phyloP scores from a whole-genome alignment of 257 asterid species.

The Ajuga chamaepitys region DNA sequence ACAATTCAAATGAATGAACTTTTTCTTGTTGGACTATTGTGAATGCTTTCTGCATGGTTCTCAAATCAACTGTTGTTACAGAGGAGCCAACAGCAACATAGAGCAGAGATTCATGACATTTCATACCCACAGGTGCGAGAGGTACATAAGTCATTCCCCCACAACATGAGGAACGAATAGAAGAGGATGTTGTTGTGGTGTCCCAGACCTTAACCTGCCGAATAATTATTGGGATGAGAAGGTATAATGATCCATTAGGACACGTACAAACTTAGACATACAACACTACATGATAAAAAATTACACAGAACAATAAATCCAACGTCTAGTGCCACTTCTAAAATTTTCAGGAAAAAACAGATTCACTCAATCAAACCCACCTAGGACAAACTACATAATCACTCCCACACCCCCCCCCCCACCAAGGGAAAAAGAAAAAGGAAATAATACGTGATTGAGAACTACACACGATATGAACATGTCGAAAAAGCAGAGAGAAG shows the following conservation, averaged over 20 bases:
- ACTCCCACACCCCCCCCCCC: background rate
- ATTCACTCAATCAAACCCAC: background rate
- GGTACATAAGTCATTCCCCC: conserved; percentile 57
- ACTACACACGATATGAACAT: background rate
- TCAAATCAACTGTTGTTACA: conserved; percentile 51
- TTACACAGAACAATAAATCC: background rate
- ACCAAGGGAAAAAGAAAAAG: no score
- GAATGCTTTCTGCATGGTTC: conserved; percentile 62
- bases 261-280: background rate
- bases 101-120: conserved; percentile 61
- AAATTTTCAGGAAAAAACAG: background rate
- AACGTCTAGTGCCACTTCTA: background rate
- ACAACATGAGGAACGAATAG: conserved; percentile 63
- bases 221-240: background rate
- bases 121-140: conserved; percentile 58
- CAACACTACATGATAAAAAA: background rate
- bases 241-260: background rate
- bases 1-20: conserved; percentile 44
- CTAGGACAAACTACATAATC: background rate
- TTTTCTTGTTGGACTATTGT: conserved; percentile 20
- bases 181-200: conserved; percentile 49
- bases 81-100: conserved; percentile 68
- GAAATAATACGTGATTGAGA: background rate
- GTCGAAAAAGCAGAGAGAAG: background rate
- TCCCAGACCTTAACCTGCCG: conserved; percentile 75